These are phyloP conservation scores for Knoxia roxburghii DNA, from an alignment of 257 asterid species.

Conservation along the genomic window DNA sequence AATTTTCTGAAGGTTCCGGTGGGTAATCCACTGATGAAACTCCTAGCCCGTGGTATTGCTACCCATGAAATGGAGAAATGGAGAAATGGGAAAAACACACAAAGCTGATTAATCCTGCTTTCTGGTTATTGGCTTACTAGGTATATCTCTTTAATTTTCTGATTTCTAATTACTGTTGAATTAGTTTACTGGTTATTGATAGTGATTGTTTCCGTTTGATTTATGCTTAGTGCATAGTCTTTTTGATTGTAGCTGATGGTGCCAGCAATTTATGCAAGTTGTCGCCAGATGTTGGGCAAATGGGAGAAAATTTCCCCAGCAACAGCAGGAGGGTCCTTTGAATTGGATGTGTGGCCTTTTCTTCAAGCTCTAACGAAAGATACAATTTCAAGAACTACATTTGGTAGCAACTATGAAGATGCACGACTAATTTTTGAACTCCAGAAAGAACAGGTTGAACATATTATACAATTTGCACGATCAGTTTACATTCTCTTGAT, in stretches of 20 bases:
- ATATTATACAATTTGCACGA: not conserved
- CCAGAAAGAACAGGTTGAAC: slow-evolving; percentile 18
- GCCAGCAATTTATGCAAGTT: slow-evolving; percentile 16
- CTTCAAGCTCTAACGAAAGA: slow-evolving; percentile 24
- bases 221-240: not conserved
- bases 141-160: not conserved
- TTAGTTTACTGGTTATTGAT: too few species aligned
- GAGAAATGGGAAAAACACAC: slow-evolving; percentile 32
- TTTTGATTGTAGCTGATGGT: slow-evolving; percentile 17
- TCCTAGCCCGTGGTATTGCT: slow-evolving; percentile 15
- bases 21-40: not conserved
- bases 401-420: slow-evolving; percentile 26
- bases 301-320: slow-evolving; percentile 14
- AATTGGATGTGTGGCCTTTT: slow-evolving; percentile 24
- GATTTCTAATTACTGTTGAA: not conserved
- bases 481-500: slow-evolving; percentile 13
- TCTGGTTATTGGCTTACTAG: slow-evolving; percentile 22
- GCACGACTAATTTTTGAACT: slow-evolving; percentile 20
- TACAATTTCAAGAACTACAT: slow-evolving; percentile 26
- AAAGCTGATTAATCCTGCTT: slow-evolving; percentile 27
- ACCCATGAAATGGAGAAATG: slow-evolving; percentile 16
- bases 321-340: slow-evolving; percentile 6
- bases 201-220: too few species aligned
- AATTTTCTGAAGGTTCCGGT: slow-evolving; percentile 21
- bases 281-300: slow-evolving; percentile 20